Base-by-base conservation (phyloP, 257 asterid genomes). In the Solanum arcanum region DNA sequence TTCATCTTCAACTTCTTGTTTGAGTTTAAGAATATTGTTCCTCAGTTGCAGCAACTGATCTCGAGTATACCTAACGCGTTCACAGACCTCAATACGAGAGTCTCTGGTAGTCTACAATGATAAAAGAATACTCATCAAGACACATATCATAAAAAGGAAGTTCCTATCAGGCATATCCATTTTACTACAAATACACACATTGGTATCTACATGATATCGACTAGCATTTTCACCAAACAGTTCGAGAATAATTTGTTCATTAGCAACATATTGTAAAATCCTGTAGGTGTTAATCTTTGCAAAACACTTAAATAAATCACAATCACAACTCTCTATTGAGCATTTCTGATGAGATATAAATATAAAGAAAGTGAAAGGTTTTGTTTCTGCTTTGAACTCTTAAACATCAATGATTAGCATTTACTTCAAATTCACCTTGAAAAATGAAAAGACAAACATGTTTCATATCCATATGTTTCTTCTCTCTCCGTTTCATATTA, bases 1-100 rank as follows among this genome's bases (percentile, higher is more conserved):
- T 74, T 97, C 99, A 86, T 93, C 92, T 84, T 94, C 99, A 87
- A 96, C 88, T 90, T 94, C 99, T 89, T 92, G 95, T 89, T 94
- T 95, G 76, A 93, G 93, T 90, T 90, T 91, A 23, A 94, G 89
- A 70, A 97, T 93, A 27, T 91, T 94, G 84, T 95, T 96, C 89
- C 94, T 93, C 60, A 95, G 90, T 92, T 90, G 95, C 89, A 95
- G 89, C 80, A 97, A 93, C 90, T 86, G 92, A 83, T 95, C 99
- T 88, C 93, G 91, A 86, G 94, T 87, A 89, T 94, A 97, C 44
- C 92, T 91, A 88, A 93, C 23, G n/a, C 66, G n/a, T 49, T 49
- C 8, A 18, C 60, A 18, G 60, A 21, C 66, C 66, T 94, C 98
- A 87, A 92, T 92, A 37, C 93, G 92, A 74, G 98, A 91, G 82